These are phyloP conservation scores for Nakazawaea ambrosiae DNA, from an alignment of 805 yeast species.

Conservation along the genomic window DNA sequence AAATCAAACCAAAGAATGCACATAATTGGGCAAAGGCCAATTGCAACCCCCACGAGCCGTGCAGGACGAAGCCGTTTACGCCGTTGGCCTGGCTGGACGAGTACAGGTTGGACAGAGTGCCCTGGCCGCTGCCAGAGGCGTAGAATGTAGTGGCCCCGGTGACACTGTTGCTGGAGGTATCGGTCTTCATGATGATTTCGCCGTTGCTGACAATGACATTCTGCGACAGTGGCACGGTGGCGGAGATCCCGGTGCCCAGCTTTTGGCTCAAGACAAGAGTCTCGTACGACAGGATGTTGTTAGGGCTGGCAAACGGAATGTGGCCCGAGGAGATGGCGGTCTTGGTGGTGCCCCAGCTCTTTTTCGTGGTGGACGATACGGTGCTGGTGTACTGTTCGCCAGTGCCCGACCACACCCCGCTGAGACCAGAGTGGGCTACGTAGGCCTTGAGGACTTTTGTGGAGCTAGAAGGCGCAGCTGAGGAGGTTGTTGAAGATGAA, in stretches of 20 bases:
- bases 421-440: neutral
- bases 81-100: too few species aligned
- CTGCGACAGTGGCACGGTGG: neutral
- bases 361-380: conserved; percentile 5
- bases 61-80: too few species aligned
- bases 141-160: too few species aligned
- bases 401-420: too few species aligned
- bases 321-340: conserved; percentile 19
- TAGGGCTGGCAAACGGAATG: conserved; percentile 24
- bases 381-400: conserved; percentile 5
- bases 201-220: conserved; percentile 10
- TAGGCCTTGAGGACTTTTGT: neutral
- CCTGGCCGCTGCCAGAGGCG: too few species aligned
- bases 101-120: too few species aligned
- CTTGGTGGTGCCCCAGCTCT: conserved; percentile 5
- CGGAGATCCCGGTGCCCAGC: conserved; percentile 7
- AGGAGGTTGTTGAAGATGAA: conserved; percentile 2
- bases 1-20: too few species aligned
- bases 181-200: conserved; percentile 2
- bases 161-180: too few species aligned
- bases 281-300: conserved; percentile 17
- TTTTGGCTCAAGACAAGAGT: conserved; percentile 22
- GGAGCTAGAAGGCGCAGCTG: neutral
- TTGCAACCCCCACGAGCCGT: too few species aligned
- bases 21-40: too few species aligned